Evolutionary conservation across 2,329 filamentous ascomycete genomes (phyloP), one percentile per base, ranked within the genome.

Genomic region (Tolypocladium cylindrosporum): DNA sequence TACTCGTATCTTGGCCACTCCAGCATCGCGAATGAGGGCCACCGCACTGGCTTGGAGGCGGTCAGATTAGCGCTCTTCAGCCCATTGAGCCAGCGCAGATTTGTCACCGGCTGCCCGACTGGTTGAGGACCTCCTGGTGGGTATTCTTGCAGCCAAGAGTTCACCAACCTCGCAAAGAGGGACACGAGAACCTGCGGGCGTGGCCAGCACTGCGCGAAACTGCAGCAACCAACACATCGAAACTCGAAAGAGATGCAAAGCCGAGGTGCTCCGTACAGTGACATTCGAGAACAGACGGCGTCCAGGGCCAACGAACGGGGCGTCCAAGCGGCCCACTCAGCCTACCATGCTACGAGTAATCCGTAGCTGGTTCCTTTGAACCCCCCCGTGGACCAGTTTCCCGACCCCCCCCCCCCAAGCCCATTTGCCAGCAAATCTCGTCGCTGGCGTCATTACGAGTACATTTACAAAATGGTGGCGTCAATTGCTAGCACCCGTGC

Each of bases 401-500:
- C 27, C 42, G 11, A 11, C 42, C 42, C n/a, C 11, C 42, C 42
- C n/a, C 11, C 8, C 41, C 19, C 41, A 43, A 43, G 14, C 27
- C 45, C 45, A 16, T 50, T 34, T 24, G 16, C 14, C 9, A n/a
- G 27, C 48, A n/a, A 36, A n/a, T 34, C 31, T 21, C 10, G 31
- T n/a, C 16, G 14, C 4, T 27, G 27, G 16, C 19, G 24, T 21
- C 45, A 50, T 9, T 34, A 14, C n/a, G n/a, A n/a, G n/a, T n/a
- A n/a, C 8, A 36, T n/a, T 19, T 5, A 50, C 45, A 48, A 16
- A 7, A 19, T 16, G 24, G 24, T 27, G 16, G 14, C 45, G 24
- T 50, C 14, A 31, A 31, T 1, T 11, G 3, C 62, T 51, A 62
- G 53, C 55, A 56, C 63, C 60, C 65, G 66, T 68, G 65, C 62